Conservation (phyloP, 169 alveolate genomes). For the Perkinsus marinus region DNA sequence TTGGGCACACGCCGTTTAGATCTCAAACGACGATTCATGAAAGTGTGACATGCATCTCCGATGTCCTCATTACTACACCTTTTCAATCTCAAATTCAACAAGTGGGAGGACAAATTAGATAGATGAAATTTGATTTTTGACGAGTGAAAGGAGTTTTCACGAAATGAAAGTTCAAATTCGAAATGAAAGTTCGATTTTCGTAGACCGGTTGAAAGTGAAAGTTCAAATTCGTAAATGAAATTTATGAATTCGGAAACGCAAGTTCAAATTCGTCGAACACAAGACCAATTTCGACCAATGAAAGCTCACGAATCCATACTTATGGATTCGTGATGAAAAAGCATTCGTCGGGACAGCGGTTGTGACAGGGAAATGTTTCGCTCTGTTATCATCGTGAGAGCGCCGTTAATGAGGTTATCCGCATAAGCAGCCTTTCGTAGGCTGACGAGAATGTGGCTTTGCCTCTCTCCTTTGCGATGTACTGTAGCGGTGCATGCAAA, state of each 20-base stretch:
- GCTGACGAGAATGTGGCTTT: neutral
- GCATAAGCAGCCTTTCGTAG: conserved; percentile 1
- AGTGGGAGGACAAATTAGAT: no score
- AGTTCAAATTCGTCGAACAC: neutral
- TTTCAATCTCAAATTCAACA: no score
- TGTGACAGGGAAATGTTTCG: neutral
- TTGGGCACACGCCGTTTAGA: no score
- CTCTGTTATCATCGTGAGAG: neutral
- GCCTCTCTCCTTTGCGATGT: conserved; percentile 2
- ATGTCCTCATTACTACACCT: no score
- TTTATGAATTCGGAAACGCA: neutral
- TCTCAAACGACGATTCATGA: no score
- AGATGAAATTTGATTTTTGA: no score
- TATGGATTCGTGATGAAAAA: neutral
- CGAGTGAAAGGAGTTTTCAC: no score
- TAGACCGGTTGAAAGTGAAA: no score
- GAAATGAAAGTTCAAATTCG: no score
- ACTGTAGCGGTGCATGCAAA: neutral
- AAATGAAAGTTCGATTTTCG: no score
- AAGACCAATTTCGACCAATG: neutral
- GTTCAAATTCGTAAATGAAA: no score
- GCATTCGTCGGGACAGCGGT: neutral
- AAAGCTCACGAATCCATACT: neutral
- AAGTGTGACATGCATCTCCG: no score
- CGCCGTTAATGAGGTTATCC: neutral